phyloP scores from a whole-genome alignment of 768 basidiomycete genomes.

The Hortiboletus flavorubellus region DNA sequence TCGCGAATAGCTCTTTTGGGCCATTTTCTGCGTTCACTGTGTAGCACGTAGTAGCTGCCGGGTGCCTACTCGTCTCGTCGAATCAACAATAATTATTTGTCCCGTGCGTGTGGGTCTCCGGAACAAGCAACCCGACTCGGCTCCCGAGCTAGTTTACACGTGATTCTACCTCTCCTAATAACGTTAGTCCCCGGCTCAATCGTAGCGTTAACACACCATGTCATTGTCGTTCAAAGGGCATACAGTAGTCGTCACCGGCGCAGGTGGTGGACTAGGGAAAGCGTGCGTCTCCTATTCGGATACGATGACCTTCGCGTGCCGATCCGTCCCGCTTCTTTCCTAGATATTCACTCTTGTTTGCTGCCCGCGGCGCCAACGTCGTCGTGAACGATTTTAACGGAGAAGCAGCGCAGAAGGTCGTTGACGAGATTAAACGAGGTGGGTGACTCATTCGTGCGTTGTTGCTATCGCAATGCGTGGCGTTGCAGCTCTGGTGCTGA shows the following conservation, averaged over 20 bases:
- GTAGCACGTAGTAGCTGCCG: slow-evolving; percentile 32
- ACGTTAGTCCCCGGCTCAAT: background rate
- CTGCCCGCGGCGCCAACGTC: slow-evolving; percentile 89
- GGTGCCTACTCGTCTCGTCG: slow-evolving; percentile 29
- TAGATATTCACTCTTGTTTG: slow-evolving; percentile 89
- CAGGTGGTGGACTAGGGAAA: slow-evolving; percentile 91
- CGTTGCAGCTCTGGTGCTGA: background rate
- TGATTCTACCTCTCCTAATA: slow-evolving; percentile 7
- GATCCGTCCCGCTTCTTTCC: background rate
- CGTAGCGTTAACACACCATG: slow-evolving; percentile 16
- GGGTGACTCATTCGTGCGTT: slow-evolving; percentile 13
- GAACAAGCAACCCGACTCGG: background rate
- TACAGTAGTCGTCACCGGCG: slow-evolving; percentile 93
- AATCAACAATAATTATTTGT: slow-evolving; percentile 27
- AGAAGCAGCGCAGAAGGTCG: slow-evolving; percentile 87
- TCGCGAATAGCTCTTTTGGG: slow-evolving; percentile 23
- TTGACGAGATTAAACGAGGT: slow-evolving; percentile 85
- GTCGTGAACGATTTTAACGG: slow-evolving; percentile 94
- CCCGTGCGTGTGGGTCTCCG: background rate
- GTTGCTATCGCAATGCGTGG: background rate
- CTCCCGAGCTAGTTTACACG: background rate
- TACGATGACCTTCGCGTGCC: background rate
- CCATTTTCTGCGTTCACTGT: slow-evolving; percentile 32
- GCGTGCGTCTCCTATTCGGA: slow-evolving; percentile 51
- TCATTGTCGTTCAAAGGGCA: slow-evolving; percentile 79